phyloP scores from a whole-genome alignment of 257 asterid species.

The Solanum ossicruentum region DNA sequence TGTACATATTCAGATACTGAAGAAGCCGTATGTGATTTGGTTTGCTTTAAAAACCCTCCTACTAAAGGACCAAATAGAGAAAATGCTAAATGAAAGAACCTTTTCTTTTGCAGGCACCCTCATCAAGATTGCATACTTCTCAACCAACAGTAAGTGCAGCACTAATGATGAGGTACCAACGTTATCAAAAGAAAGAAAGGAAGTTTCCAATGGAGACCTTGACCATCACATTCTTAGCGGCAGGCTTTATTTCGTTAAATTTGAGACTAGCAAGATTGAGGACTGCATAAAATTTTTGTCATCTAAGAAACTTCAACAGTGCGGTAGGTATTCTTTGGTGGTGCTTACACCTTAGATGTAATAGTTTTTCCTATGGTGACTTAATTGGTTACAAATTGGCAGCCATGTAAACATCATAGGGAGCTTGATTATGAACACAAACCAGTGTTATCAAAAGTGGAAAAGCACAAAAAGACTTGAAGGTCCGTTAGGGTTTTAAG shows the following conservation, averaged over 20 bases:
- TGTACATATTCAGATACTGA: neutral
- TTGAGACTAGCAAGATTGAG: constrained; percentile 32
- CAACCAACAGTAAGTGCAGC: constrained; percentile 11
- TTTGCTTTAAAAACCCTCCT: neutral
- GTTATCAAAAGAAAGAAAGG: neutral
- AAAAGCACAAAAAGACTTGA: too few relatives aligned
- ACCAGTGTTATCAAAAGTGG: too few relatives aligned
- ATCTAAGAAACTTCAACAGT: constrained; percentile 15
- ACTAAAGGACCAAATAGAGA: neutral
- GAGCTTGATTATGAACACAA: neutral
- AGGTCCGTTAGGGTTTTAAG: too few relatives aligned
- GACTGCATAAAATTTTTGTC: constrained; percentile 32
- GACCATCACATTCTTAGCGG: constrained; percentile 13
- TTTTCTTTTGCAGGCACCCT: constrained; percentile 49
- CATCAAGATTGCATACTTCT: constrained; percentile 67
- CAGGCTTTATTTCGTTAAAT: constrained; percentile 24
- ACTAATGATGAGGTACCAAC: constrained; percentile 7
- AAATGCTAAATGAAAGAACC: neutral
- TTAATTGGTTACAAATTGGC: neutral
- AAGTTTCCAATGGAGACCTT: constrained; percentile 12
- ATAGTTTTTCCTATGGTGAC: neutral
- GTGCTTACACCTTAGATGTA: neutral
- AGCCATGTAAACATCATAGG: neutral
- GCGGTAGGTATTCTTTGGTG: constrained; percentile 16
- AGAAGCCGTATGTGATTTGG: neutral